Base-by-base conservation (phyloP, 176 grass and related monocot genomes). In the Luzula sylvatica region DNA sequence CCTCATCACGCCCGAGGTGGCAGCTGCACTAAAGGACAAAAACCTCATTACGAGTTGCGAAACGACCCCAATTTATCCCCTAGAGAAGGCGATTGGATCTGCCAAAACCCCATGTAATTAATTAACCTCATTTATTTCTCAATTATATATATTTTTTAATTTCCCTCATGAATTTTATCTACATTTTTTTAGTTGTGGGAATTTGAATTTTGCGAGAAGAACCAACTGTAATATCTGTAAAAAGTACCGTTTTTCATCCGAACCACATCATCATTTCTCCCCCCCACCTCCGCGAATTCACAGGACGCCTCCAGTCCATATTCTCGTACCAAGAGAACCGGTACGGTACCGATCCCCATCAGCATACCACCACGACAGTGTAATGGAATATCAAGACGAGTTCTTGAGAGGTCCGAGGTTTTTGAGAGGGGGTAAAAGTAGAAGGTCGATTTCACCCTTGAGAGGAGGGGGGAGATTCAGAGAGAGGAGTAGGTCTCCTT, bases 21-120 rank as follows among this genome's bases (percentile, higher is more conserved):
- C 15, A 66, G 54, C 17, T 74, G 89, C n/a, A 80, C 70, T 13
- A 63, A 58, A 44, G 81, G 77, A n/a, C 75, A 86, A 63, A 35
- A 35, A 35, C 78, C 81, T 42, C 69, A 87, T 40, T 92, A 92
- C 69, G 82, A 86, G 65, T 85, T 90, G 53, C 71, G 86, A 69
- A 98, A 98, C 77, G 93, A 98, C 55, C 86, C 93, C 45, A 98
- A 98, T 53, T 76, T 92, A 29, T 87, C 86, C 1, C 93, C 82
- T 67, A 80, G 86, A 59, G 93, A 90, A 92, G 93, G 93, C 19
- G 93, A 98, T 58, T 92, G 82, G 82, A 92, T 92, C 77, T 98
- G 86, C 56, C 78, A 87, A 61, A 92, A 87, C 56, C 75, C 86
- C 0, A 72, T 60, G 92, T 98, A 87, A 65, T 49, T 38, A 35